phyloP scores from a whole-genome alignment of 805 yeast genomes.

The Isabelozyma pseudorhagii region DNA sequence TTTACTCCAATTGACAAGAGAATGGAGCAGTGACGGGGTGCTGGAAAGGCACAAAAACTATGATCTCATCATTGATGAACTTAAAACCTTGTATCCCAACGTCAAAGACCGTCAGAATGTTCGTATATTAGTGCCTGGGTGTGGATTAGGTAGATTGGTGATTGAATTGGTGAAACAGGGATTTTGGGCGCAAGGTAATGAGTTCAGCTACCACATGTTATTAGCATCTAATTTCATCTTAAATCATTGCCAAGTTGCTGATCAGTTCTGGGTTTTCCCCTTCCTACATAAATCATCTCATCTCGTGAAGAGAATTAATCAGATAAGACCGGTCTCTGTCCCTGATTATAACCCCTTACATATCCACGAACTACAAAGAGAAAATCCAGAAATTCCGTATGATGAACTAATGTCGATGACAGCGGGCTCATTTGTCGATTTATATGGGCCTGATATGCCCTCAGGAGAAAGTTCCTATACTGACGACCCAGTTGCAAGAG shows the following conservation, averaged over 20 bases:
- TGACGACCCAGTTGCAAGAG: conserved; percentile 33
- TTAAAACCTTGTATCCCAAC: conserved; percentile 36
- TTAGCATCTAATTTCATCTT: conserved; percentile 52
- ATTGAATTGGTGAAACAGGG: conserved; percentile 54
- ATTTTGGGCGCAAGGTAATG: conserved; percentile 65
- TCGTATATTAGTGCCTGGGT: conserved; percentile 58
- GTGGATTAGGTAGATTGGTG: conserved; percentile 61
- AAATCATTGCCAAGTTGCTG: conserved; percentile 41
- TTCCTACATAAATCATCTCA: conserved; percentile 53
- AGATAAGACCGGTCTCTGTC: conserved; percentile 46
- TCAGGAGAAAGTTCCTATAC: conserved; percentile 33
- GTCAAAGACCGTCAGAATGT: conserved; percentile 30
- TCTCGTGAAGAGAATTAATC: conserved; percentile 41
- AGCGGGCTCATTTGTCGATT: conserved; percentile 69
- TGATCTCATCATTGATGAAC: conserved; percentile 32
- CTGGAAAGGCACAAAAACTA: conserved; percentile 42
- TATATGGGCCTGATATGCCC: conserved; percentile 53
- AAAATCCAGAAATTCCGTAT: conserved; percentile 39
- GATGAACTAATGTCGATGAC: conserved; percentile 63
- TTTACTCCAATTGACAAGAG: conserved; percentile 55
- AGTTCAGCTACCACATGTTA: conserved; percentile 63
- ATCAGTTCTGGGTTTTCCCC: conserved; percentile 47
- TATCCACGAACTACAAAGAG: conserved; percentile 22
- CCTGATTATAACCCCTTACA: conserved; percentile 52
- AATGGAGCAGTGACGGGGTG: conserved; percentile 57